These are phyloP conservation scores for Pseudogymnoascus sp. DNA, from an alignment of 2,329 filamentous ascomycete species.

Conservation along the genomic window DNA sequence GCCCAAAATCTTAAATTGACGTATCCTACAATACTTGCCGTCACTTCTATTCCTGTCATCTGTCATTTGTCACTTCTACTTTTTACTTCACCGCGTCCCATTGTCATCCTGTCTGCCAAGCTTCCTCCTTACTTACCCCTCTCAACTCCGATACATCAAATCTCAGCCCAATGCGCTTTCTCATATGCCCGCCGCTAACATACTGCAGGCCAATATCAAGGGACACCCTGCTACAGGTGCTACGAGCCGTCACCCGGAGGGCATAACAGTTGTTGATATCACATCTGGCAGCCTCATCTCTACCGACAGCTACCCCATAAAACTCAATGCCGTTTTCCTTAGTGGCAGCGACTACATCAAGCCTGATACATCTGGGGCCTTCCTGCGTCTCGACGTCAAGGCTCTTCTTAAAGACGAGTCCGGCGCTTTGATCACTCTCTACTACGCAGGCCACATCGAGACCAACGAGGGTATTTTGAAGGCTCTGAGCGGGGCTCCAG, in stretches of 20 bases:
- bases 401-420: slow-evolving; percentile 30
- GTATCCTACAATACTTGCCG: neutral
- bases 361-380: slow-evolving; percentile 30
- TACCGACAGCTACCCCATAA: slow-evolving; percentile 29
- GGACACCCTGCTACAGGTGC: neutral
- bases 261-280: slow-evolving; percentile 12
- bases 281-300: slow-evolving; percentile 28
- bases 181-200: neutral
- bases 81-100: neutral
- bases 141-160: neutral
- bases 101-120: neutral
- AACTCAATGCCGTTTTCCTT: slow-evolving; percentile 31
- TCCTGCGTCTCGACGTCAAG: slow-evolving; percentile 32
- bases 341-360: slow-evolving; percentile 35
- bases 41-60: neutral
- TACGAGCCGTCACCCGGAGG: neutral
- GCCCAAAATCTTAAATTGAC: neutral
- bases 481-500: slow-evolving; percentile 28
- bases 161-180: neutral
- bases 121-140: neutral
- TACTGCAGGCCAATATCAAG: neutral
- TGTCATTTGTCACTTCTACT: neutral
- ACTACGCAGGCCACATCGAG: slow-evolving; percentile 33
- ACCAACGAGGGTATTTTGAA: slow-evolving; percentile 28
- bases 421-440: slow-evolving; percentile 30